Evolutionary conservation across 2,329 filamentous ascomycete species (phyloP), one percentile per base, ranked within the genome.

Genomic region (Rugonectria rugulosa): DNA sequence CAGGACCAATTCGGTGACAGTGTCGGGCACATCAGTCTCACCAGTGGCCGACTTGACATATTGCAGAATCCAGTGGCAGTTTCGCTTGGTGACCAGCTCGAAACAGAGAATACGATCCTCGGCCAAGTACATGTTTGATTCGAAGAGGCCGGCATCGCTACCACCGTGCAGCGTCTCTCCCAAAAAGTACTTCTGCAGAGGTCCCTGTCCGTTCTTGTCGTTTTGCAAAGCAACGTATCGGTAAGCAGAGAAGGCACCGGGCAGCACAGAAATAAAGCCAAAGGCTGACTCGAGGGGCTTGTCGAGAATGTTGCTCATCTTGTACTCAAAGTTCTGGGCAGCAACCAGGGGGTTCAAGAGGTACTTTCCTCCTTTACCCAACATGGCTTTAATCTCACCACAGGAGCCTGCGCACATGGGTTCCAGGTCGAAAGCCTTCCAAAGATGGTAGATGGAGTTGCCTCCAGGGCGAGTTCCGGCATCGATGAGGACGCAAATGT

Each of bases 71-170:
- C 95, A 99, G 70, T 94, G 90, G 72, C 93, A 97, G 72, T 97
- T 97, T 61, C 95, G 88, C 79, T 99, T 99, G 40, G 93, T 92
- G 58, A 99, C 95, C 46, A 99, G 87, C 77, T 99, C 95, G 81
- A 97, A 99, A 75, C 95, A 99, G 29, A 99, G 87, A 71, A 99
- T 99, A 81, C 95, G 91, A 83, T 99, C 95, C 72, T 99, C 95
- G 52, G 95, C 95, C 55, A 99, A 85, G 71, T 98, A 99, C 95
- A 99, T 99, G 76, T 99, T 99, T 64, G 95, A 94, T 3, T 94
- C 97, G 77, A 99, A 99, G 63, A 98, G 94, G 70, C 94, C 95
- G 11, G 94, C 94, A 64, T 92, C 92, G 51, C 90, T 89, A 56
- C 91, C 91, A 60, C 91, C 91, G 70, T 98, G 94, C 78, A 98